phyloP scores from a whole-genome alignment of 805 yeast species.

The Maudiozyma bulderi region DNA sequence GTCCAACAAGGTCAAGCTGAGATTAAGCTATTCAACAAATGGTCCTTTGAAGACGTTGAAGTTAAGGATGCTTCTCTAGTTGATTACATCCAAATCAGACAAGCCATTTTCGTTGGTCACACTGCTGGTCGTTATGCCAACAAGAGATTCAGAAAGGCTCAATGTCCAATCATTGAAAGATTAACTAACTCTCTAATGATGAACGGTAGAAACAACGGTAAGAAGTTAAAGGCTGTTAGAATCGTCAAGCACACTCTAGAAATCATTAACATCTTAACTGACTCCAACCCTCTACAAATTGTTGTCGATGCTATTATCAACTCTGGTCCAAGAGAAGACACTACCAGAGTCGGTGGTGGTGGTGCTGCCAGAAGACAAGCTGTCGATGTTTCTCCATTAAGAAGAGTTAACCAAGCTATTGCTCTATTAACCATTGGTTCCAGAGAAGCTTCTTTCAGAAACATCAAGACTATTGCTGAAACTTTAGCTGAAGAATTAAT shows the following conservation, averaged over 20 bases:
- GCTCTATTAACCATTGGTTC: slow-evolving; percentile 98
- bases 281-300: slow-evolving; percentile 98
- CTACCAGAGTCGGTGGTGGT: slow-evolving; percentile 99
- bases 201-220: slow-evolving; percentile 99
- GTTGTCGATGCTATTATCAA: slow-evolving; percentile 98
- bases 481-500: slow-evolving; percentile 99
- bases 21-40: slow-evolving; percentile 98
- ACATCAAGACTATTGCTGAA: slow-evolving; percentile 99
- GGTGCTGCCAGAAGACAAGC: slow-evolving; percentile 99
- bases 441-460: slow-evolving; percentile 99
- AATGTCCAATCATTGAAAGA: slow-evolving; percentile 98
- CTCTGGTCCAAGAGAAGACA: slow-evolving; percentile 99
- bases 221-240: slow-evolving; percentile 99
- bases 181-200: slow-evolving; percentile 99
- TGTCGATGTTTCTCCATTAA: slow-evolving; percentile 99
- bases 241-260: slow-evolving; percentile 98
- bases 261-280: slow-evolving; percentile 93
- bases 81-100: slow-evolving; percentile 96
- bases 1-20: slow-evolving; percentile 93
- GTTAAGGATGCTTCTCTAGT: slow-evolving; percentile 96
- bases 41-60: slow-evolving; percentile 97
- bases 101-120: slow-evolving; percentile 97
- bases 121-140: slow-evolving; percentile 99
- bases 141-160: slow-evolving; percentile 99
- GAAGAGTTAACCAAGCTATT: slow-evolving; percentile 99